A percentile compares a stretch with the other conserved stretches of the same genome.
These are phyloP conservation scores for Epichloe elymi DNA, from an alignment of 2,329 filamentous ascomycete genomes.

Conservation along the genomic window DNA sequence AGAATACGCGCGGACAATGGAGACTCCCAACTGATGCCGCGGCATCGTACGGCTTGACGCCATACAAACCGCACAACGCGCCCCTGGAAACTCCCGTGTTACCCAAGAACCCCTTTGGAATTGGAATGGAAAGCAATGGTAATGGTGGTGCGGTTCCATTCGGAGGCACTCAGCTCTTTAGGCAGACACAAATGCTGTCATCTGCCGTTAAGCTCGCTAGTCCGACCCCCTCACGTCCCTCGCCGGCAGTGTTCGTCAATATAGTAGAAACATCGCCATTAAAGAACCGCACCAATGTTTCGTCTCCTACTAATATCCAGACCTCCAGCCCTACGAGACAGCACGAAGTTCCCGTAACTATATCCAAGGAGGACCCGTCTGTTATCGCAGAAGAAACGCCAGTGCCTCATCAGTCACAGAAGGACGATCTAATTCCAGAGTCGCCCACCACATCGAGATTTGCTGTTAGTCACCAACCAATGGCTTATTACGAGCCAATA, in stretches of 20 bases:
- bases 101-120: constrained; percentile 34
- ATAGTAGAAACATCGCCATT: constrained; percentile 32
- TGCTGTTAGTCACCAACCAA: constrained; percentile 18
- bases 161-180: constrained; percentile 38
- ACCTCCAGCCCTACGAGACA: constrained; percentile 28
- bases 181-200: constrained; percentile 39
- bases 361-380: constrained; percentile 10
- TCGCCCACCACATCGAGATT: constrained; percentile 19
- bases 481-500: constrained; percentile 32
- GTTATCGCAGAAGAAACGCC: constrained; percentile 14
- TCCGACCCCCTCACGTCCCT: constrained; percentile 45
- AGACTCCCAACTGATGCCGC: constrained; percentile 21
- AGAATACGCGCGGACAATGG: constrained; percentile 27
- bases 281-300: constrained; percentile 34
- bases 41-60: constrained; percentile 11
- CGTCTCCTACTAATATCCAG: constrained; percentile 28
- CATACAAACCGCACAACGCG: constrained; percentile 14
- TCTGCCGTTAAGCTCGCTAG: constrained; percentile 36
- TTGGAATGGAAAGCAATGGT: constrained; percentile 23
- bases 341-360: constrained; percentile 18
- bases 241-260: constrained; percentile 33
- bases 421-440: constrained; percentile 22
- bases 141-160: constrained; percentile 21
- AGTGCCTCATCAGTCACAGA: constrained; percentile 11
- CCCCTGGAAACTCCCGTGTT: constrained; percentile 37